These are phyloP conservation scores for Coemansia sp. DNA, from an alignment of 192 early-diverging fungal species.

Conservation along the genomic window DNA sequence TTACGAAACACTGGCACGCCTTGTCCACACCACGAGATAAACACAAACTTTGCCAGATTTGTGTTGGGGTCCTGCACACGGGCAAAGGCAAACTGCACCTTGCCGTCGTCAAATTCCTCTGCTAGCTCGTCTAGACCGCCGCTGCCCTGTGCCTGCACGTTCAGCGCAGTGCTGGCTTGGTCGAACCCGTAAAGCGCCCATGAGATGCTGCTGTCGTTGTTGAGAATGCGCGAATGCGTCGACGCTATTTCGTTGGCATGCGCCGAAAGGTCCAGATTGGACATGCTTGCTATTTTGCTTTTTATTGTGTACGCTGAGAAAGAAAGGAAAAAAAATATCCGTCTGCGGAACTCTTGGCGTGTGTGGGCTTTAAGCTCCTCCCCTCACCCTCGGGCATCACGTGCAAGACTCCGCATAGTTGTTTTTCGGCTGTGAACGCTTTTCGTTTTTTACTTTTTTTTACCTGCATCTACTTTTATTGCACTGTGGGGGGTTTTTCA, in stretches of 20 bases:
- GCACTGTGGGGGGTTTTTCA: no score
- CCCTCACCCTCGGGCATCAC: no score
- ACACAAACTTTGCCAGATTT: conserved; percentile 80
- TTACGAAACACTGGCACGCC: conserved; percentile 90
- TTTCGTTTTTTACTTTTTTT: no score
- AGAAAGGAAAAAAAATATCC: neutral
- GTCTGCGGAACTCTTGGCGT: no score
- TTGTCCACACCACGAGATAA: conserved; percentile 94
- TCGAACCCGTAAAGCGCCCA: conserved; percentile 80
- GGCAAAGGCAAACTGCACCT: conserved; percentile 86
- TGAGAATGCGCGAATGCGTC: conserved; percentile 65
- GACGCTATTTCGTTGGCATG: conserved; percentile 62
- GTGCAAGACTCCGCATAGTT: no score
- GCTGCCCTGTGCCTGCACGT: conserved; percentile 59
- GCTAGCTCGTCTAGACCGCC: conserved; percentile 80
- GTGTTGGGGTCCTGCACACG: conserved; percentile 85
- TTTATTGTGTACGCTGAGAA: neutral
- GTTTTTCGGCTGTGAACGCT: no score
- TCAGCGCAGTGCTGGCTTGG: conserved; percentile 58
- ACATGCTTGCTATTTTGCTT: conserved; percentile 26
- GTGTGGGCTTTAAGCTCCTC: no score
- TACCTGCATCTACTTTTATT: no score
- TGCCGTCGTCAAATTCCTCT: conserved; percentile 90
- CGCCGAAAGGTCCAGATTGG: conserved; percentile 65
- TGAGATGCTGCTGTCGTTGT: conserved; percentile 55